A percentile compares a stretch with the other conserved stretches of the same genome.
Conservation (phyloP, 2,329 filamentous ascomycete species). For the Fusarium palustre region DNA sequence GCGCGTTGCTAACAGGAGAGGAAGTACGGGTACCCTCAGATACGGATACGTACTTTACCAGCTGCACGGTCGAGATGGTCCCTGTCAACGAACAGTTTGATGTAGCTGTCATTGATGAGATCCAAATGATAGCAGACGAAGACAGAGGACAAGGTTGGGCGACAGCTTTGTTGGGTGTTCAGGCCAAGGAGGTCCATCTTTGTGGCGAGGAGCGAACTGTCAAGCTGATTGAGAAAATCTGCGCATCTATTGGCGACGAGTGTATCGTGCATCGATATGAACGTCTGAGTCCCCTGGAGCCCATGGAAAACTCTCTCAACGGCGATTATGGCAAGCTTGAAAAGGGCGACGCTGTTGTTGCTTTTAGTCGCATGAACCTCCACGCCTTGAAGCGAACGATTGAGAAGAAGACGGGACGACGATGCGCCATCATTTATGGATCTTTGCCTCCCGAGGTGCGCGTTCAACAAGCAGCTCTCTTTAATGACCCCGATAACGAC, state of each 20-base stretch:
- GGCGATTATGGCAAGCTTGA: slow-evolving; percentile 74
- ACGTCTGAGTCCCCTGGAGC: slow-evolving; percentile 80
- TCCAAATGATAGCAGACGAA: slow-evolving; percentile 90
- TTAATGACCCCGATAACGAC: slow-evolving; percentile 95
- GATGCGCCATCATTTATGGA: slow-evolving; percentile 94
- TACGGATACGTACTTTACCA: slow-evolving; percentile 71
- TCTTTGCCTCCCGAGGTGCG: slow-evolving; percentile 91
- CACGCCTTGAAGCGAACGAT: slow-evolving; percentile 84
- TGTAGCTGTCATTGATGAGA: slow-evolving; percentile 97
- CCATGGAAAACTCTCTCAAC: slow-evolving; percentile 71
- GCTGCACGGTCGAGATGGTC: slow-evolving; percentile 94
- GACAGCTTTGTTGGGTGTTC: slow-evolving; percentile 85
- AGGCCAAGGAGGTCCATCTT: slow-evolving; percentile 89
- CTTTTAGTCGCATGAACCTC: slow-evolving; percentile 85
- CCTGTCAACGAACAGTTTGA: slow-evolving; percentile 72
- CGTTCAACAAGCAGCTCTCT: slow-evolving; percentile 88
- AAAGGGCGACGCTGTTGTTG: slow-evolving; percentile 91
- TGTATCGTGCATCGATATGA: slow-evolving; percentile 85
- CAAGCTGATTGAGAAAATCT: slow-evolving; percentile 80
- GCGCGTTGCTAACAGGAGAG: slow-evolving; percentile 89
- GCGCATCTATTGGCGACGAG: slow-evolving; percentile 82
- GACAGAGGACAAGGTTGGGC: slow-evolving; percentile 96
- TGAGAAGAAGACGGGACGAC: slow-evolving; percentile 78
- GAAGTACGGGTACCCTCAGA: slow-evolving; percentile 78
- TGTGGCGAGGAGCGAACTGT: slow-evolving; percentile 91